Conservation (phyloP, 306 rosid species). For the Heteromeles arbutifolia region DNA sequence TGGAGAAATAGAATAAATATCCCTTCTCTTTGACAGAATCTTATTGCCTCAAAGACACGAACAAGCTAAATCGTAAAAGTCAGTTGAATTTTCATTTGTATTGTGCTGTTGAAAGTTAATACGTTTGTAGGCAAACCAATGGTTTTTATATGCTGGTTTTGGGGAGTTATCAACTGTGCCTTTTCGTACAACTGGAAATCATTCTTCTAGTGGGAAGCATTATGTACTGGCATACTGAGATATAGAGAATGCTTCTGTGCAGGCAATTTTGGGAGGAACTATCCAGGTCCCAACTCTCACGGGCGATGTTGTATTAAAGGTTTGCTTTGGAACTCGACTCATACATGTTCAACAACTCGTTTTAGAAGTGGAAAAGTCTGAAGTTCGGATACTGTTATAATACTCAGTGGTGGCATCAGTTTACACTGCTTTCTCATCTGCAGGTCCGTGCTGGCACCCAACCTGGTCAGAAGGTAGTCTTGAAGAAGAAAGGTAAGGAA, state of each 20-base stretch:
- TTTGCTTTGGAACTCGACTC: conserved; percentile 22
- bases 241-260: conserved; percentile 12
- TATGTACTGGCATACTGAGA: neutral
- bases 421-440: conserved; percentile 15
- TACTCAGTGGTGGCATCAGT: neutral
- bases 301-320: conserved; percentile 88
- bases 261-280: conserved; percentile 92
- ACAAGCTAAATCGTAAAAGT: neutral
- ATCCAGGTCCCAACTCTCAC: conserved; percentile 83
- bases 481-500: conserved; percentile 83
- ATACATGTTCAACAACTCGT: neutral
- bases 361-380: neutral
- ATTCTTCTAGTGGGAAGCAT: neutral
- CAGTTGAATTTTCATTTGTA: neutral
- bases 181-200: neutral
- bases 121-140: neutral
- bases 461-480: conserved; percentile 84
- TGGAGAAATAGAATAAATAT: neutral
- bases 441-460: conserved; percentile 88
- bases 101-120: neutral
- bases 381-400: neutral
- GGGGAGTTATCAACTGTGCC: neutral
- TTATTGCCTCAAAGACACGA: neutral
- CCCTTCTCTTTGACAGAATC: neutral
- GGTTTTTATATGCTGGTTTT: neutral